Base-by-base conservation (phyloP, 345 rosid genomes). In the Arabis hirsuta region DNA sequence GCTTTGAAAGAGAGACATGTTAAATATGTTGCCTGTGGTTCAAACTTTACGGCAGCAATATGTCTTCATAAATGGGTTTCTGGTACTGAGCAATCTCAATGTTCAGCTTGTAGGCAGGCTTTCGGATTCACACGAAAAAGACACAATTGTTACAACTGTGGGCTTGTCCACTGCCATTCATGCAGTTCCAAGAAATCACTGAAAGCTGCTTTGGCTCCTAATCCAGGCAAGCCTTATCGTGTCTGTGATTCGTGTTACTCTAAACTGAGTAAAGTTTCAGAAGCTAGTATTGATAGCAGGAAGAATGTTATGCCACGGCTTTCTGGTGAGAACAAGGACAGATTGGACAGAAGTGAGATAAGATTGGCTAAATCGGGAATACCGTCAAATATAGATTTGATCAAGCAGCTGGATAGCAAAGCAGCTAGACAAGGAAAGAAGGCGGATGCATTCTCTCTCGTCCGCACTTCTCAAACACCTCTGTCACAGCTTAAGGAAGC, bases 61-160 rank as follows among this genome's bases (percentile, higher is more conserved):
- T 94, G 98, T 84, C 87, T 88, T 68, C 97, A 91, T 77, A 94
- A 85, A 76, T 91, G 95, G 97, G 96, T 90, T 41, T 86, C 95
- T 62, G 91, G 91, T 77, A 84, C 89, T 4, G 98, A 94, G 79
- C 96, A 89, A 79, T 87, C 93, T 71, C 97, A 91, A 38, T 94
- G 97, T 66, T 88, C 98, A 7, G 82, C 90, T n/a, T 94, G 98
- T 74, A 85, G 95, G 73, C 96, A 86, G 71, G 90, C 96, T 51
- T 91, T 94, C 59, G 97, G 97, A 43, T 91, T 94, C 81, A 94
- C 97, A 62, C 77, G 96, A 47, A 94, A 94, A 72, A 84, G 95
- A 66, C 98, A 91, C 80, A 94, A 91, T 72, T 94, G 98, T 82
- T 94, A 91, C 57, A 91, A 94, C 55, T 94, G 98, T 83, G 98